Conservation (phyloP, 2,329 filamentous ascomycete species). For the Drechslerella coelobrocha region DNA sequence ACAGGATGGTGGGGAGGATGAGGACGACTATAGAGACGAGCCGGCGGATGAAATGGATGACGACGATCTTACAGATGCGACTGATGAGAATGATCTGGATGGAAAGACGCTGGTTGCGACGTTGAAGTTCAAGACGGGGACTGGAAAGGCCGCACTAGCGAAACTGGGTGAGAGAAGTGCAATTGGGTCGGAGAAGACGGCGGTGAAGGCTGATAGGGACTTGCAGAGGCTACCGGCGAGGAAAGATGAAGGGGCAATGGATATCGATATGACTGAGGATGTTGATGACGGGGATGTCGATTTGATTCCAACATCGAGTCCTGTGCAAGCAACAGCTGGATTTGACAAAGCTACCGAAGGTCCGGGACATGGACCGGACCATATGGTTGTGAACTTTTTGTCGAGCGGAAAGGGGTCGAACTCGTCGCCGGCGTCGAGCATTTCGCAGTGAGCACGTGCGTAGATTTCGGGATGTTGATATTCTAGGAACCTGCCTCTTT, state of each 20-base stretch:
- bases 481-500: no score
- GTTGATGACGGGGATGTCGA: conserved; percentile 27
- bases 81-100: conserved; percentile 11
- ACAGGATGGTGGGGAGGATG: conserved; percentile 60
- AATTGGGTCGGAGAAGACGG: not conserved
- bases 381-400: conserved; percentile 43
- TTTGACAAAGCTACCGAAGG: not conserved
- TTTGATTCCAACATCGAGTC: conserved; percentile 30
- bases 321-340: conserved; percentile 7
- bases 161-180: conserved; percentile 14
- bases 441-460: conserved; percentile 17
- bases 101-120: conserved; percentile 28
- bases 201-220: not conserved
- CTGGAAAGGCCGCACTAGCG: conserved; percentile 18
- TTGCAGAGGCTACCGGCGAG: not conserved
- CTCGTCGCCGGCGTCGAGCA: conserved; percentile 46
- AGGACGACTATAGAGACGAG: conserved; percentile 68
- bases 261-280: conserved; percentile 35
- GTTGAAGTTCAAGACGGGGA: conserved; percentile 24
- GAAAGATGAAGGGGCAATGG: conserved; percentile 38
- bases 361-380: conserved; percentile 4
- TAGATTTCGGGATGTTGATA: no score
- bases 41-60: conserved; percentile 66
- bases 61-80: conserved; percentile 62
- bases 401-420: conserved; percentile 44